Percentiles rank a stretch among this genome's conserved stretches.
phyloP scores from a whole-genome alignment of 108 stramenopile species.

The Nitzschia putrida region DNA sequence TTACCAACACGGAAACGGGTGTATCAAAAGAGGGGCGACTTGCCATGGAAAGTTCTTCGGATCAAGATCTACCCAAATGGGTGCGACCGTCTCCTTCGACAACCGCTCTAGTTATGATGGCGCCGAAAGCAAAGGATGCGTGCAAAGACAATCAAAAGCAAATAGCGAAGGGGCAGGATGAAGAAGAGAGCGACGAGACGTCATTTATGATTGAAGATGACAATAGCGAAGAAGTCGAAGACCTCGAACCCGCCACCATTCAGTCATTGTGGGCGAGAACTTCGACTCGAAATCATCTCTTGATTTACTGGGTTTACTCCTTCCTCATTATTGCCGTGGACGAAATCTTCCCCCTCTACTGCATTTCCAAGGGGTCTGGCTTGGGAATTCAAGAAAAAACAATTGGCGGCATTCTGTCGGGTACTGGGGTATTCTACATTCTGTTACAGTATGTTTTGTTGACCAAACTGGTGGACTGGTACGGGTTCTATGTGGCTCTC shows the following conservation, averaged over 20 bases:
- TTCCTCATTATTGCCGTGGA: slow-evolving; percentile 52
- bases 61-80: not conserved
- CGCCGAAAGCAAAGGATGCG: too few species aligned
- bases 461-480: slow-evolving; percentile 36
- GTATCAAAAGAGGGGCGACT: not conserved
- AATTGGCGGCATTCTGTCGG: slow-evolving; percentile 65
- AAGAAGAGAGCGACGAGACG: not conserved
- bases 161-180: too few species aligned
- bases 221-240: not conserved
- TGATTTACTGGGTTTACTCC: slow-evolving; percentile 63
- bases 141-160: too few species aligned
- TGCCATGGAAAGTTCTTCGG: not conserved
- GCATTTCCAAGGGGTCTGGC: slow-evolving; percentile 58
- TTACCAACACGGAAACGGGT: not conserved
- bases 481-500: slow-evolving; percentile 53
- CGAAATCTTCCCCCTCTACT: slow-evolving; percentile 73
- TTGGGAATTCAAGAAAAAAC: slow-evolving; percentile 56
- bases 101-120: too few species aligned
- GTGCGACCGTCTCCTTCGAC: not conserved
- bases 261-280: not conserved
- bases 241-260: slow-evolving; percentile 7
- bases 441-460: slow-evolving; percentile 52
- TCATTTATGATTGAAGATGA: not conserved
- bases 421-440: slow-evolving; percentile 54
- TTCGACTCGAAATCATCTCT: slow-evolving; percentile 44